Base-by-base conservation (phyloP, 2,329 filamentous ascomycete species). In the Pseudogymnoascus sp. region DNA sequence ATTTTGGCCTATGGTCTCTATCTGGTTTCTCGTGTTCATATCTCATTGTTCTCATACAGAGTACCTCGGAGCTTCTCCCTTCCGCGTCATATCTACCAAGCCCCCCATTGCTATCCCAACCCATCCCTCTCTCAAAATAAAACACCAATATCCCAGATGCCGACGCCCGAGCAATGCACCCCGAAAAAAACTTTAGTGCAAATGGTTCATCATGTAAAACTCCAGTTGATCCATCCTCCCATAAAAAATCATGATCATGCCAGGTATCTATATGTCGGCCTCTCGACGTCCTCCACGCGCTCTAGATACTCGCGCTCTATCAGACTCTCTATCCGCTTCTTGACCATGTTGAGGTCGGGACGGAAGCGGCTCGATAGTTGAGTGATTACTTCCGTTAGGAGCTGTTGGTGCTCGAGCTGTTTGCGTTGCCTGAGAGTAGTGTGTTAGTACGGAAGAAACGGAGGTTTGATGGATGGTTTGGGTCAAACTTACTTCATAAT, bases 301-400 rank as follows among this genome's bases (percentile, higher is more conserved):
- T 92, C 89, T 18, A 93, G 77, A 66, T 92, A 93, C 70, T 93
- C 89, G 64, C 88, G 81, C 63, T 85, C 82, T 58, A 93, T 89
- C 58, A 93, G 76, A 65, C 86, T 86, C 72, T 92, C 89, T 63
- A 93, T 87, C n/a, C 86, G 85, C 71, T 85, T 87, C 79, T 93
- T 93, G 75, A 93, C 87, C 75, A 92, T 85, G 30, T 80, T 79
- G 36, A 92, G 81, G 61, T 92, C 88, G 0, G 89, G 89, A 69
- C 85, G 87, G 78, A 93, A 93, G 43, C 87, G 86, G 58, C 78
- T 75, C 0, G 78, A 78, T 16, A 92, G 78, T 69, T 90, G 86
- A n/a, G 80, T 76, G 61, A 92, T 81, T 11, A 90, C 88, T 73
- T 92, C 88, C 16, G 80, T 82, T 41, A 91, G 78, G 59, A 93